Evolutionary conservation across 257 asterid species (phyloP).

Genomic region (Gentiana dahurica): DNA sequence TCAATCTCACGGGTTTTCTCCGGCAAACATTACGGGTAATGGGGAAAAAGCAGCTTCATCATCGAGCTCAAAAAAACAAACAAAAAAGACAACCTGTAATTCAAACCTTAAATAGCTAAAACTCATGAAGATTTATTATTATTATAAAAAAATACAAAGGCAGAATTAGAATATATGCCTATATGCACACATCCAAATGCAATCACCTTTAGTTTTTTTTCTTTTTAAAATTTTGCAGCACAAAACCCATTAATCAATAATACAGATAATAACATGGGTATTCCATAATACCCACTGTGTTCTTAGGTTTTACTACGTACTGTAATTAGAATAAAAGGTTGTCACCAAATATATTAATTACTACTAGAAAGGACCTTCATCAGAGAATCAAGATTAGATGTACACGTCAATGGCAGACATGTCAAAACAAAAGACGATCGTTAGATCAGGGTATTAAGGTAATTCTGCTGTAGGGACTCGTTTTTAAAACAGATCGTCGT

Average conservation of each 20-base stretch:
- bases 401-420: too few species aligned
- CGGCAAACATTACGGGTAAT: constrained; percentile 25
- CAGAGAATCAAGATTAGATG: too few species aligned
- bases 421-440: too few species aligned
- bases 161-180: constrained; percentile 10
- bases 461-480: too few species aligned
- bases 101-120: constrained; percentile 15
- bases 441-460: too few species aligned
- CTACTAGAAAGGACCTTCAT: too few species aligned
- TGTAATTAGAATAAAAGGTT: constrained; percentile 3
- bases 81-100: constrained; percentile 4
- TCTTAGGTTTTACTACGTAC: constrained; percentile 4
- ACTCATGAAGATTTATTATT: constrained; percentile 11
- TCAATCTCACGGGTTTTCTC: constrained; percentile 15
- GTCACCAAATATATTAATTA: constrained; percentile 6
- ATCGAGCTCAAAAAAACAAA: constrained; percentile 17
- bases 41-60: constrained; percentile 27
- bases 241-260: not conserved
- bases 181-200: constrained; percentile 19
- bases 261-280: constrained; percentile 14
- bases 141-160: not conserved
- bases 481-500: too few species aligned
- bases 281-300: constrained; percentile 6
- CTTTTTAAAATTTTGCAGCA: too few species aligned
- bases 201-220: constrained; percentile 3